These are phyloP conservation scores for Rhodotorula babjevae DNA, from an alignment of 768 basidiomycete genomes.

Conservation along the genomic window DNA sequence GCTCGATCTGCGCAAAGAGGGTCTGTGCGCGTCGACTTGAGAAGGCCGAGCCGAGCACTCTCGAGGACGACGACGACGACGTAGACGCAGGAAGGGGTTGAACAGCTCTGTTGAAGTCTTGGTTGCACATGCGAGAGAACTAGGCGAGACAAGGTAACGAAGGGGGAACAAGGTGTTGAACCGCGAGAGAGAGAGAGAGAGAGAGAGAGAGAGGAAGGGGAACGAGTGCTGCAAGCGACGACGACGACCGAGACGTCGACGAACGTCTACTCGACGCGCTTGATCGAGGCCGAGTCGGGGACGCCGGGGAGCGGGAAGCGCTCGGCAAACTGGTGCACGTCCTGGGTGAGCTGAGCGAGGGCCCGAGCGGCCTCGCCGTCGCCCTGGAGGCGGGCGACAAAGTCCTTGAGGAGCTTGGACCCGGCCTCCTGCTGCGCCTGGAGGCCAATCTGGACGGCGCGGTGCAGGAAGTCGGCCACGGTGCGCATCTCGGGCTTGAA, in stretches of 20 bases:
- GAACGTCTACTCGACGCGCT: conserved; percentile 26
- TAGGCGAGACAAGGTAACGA: too few species aligned
- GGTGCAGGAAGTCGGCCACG: conserved; percentile 88
- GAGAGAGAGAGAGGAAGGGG: too few species aligned
- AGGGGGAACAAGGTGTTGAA: background rate
- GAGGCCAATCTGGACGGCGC: conserved; percentile 84
- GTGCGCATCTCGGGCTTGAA: conserved; percentile 74
- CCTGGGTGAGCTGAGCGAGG: conserved; percentile 66
- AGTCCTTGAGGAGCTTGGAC: conserved; percentile 91
- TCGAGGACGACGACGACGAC: too few species aligned
- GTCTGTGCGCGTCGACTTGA: too few species aligned
- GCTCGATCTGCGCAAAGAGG: too few species aligned
- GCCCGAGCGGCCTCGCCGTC: conserved; percentile 64
- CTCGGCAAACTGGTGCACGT: conserved; percentile 75
- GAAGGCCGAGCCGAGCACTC: too few species aligned
- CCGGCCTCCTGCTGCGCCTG: conserved; percentile 90
- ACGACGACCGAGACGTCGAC: too few species aligned
- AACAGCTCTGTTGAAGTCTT: background rate
- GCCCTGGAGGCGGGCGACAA: conserved; percentile 66
- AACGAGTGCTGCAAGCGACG: too few species aligned
- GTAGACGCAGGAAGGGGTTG: too few species aligned
- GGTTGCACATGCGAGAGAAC: background rate
- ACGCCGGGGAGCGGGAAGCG: conserved; percentile 93
- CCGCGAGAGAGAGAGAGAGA: background rate
- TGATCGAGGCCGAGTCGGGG: conserved; percentile 43